These are phyloP conservation scores for Chlamydomonas sp. DNA, from an alignment of 139 green algal genomes.

Conservation along the genomic window DNA sequence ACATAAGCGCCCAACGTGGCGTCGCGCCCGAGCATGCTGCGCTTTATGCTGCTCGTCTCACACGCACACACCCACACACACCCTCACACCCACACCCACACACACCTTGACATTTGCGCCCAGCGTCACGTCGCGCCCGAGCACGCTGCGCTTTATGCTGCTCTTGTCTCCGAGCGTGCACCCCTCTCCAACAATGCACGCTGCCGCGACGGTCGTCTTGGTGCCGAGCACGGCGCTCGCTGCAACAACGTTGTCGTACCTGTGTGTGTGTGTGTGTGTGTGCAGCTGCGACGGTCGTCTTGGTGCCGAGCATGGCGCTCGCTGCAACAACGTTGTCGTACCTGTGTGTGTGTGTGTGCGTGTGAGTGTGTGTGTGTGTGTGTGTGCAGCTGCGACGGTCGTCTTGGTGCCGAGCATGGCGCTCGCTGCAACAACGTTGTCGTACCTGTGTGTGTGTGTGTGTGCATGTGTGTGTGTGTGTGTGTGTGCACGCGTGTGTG, in stretches of 20 bases:
- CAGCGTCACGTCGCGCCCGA: conserved; percentile 57
- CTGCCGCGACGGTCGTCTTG: conserved; percentile 54
- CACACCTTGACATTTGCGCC: conserved; percentile 45
- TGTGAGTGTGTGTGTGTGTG: too few relatives aligned
- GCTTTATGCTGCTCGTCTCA: too few relatives aligned
- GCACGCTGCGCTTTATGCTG: conserved; percentile 77
- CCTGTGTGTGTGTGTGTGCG: too few relatives aligned
- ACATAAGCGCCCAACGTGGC: conserved; percentile 63
- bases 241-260: conserved; percentile 66
- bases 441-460: too few relatives aligned
- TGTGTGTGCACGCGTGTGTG: too few relatives aligned
- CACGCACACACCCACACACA: too few relatives aligned
- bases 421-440: conserved; percentile 61
- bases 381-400: conserved; percentile 55
- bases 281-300: conserved; percentile 48
- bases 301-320: conserved; percentile 48
- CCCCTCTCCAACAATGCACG: conserved; percentile 66
- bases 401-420: conserved; percentile 54
- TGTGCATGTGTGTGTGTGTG: too few relatives aligned
- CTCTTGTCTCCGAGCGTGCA: conserved; percentile 72
- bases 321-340: conserved; percentile 66
- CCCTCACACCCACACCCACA: too few relatives aligned
- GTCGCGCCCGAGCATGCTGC: too few relatives aligned
- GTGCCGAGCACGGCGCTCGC: conserved; percentile 42
- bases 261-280: too few relatives aligned